Conservation (phyloP, 345 rosid species). For the Rhodamnia argentea region DNA sequence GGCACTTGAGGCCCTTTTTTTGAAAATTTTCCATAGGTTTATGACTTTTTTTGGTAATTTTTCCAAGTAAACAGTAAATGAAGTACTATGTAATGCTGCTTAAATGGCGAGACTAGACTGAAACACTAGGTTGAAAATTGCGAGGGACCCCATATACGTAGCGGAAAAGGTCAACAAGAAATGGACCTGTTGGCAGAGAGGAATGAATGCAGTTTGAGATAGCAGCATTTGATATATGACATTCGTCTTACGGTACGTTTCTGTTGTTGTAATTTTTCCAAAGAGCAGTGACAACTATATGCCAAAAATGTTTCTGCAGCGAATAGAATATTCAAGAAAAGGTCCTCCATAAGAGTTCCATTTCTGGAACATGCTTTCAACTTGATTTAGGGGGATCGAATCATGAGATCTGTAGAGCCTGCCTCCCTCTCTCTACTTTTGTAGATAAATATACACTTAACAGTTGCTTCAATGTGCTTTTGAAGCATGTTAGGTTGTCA, state of each 20-base stretch:
- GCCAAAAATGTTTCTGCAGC: neutral
- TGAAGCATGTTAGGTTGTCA: neutral
- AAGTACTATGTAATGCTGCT: neutral
- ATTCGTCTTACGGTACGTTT: neutral
- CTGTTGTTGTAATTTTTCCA: neutral
- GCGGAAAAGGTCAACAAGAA: neutral
- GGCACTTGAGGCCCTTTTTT: no score
- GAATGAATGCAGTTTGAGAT: neutral
- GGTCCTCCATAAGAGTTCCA: neutral
- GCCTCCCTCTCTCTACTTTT: neutral
- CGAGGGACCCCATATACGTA: neutral
- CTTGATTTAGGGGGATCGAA: neutral
- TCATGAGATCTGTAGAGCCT: neutral
- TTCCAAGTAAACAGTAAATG: neutral
- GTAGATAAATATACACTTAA: neutral
- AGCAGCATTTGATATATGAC: neutral
- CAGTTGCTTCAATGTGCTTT: neutral
- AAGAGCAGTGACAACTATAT: neutral
- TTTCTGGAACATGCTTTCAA: neutral
- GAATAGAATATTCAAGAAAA: neutral
- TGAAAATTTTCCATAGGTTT: no score
- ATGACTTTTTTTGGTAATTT: no score
- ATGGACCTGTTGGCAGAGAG: neutral
- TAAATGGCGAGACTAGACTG: neutral
- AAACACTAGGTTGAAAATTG: neutral